Evolutionary conservation across 805 yeast genomes (phyloP), one percentile per base, ranked within the genome.

Genomic region (Candida cerambycidarum): DNA sequence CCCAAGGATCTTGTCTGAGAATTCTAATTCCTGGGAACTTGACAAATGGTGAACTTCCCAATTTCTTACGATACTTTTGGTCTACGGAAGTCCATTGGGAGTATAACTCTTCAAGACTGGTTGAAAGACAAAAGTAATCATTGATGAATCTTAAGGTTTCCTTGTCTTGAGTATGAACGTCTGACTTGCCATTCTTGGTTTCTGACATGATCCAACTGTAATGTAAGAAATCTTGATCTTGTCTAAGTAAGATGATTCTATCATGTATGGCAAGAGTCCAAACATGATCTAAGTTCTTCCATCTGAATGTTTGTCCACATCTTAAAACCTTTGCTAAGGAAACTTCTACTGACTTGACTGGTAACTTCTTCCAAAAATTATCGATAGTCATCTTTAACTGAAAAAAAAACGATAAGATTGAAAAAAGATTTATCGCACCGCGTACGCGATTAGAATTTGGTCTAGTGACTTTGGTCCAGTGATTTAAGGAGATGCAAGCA

Each of bases 1-100:
- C 99, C 98, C 98, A 93, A 0, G 99, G 98, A 50, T 92, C 97
- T 61, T 93, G 98, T 28, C 90, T 73, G 19, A 93, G 72, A 48
- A 92, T 88, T 23, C 99, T 67, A 14, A 92, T 81, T 0, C 97
- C 98, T 3, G 69, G 69, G 42, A 80, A 79, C 23, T 54, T 41
- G 3, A 50, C 43, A 48, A 70, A 70, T 2, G 73, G 69, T 3
- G 68, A 54, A 14, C 38, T 48, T 56, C 29, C 59, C 48, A 4
- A 65, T 41, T 41, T 58, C 38, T 59, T 62, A 35, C 58, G 59
- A 54, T 81, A 83, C 61, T 14, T 67, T 38, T 43, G 39, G 57
- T 89, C 95, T 14, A 63, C 72, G 0, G 48, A 43, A 2, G 72
- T 51, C 97, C 98, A 90, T 14, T 75, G 68, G 1, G 55, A 45